Evolutionary conservation across 192 early-diverging fungal species (phyloP), one percentile per base, ranked within the genome.

Genomic region (Entomortierella beljakovae): DNA sequence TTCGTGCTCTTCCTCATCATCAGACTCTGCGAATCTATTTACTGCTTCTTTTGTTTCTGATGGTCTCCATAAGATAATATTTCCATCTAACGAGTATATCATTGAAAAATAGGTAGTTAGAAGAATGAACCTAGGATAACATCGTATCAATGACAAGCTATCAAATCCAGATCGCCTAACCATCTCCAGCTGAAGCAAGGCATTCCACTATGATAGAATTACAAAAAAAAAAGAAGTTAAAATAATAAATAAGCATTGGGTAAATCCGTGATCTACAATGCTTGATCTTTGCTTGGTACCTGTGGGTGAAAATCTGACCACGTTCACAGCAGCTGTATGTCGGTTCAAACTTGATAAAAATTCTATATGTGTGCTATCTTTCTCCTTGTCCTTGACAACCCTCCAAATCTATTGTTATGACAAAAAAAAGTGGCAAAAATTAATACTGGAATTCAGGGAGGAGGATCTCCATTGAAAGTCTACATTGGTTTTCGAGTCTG

Each of bases 131-230:
- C n/a, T n/a, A n/a, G n/a, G n/a, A n/a, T n/a, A n/a, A n/a, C n/a
- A n/a, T n/a, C n/a, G n/a, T n/a, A n/a, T n/a, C n/a, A n/a, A n/a
- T n/a, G n/a, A n/a, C n/a, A n/a, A n/a, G n/a, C n/a, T n/a, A n/a
- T n/a, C n/a, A n/a, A n/a, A n/a, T n/a, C n/a, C 11, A 37, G 26
- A 59, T 31, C 16, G 11, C 16, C 61, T 46, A 67, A 92, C 90
- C 93, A 81, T 98, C 97, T 31, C 97, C 96, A 18, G 93, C 94
- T 4, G 94, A 93, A 16, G 97, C 96, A 61, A 98, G 84, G 20
- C 87, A 85, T 22, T 86, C 85, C 25, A 82, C 86, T 86, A 70
- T 33, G 11, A 23, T 34, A n/a, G 25, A 37, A 25, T 46, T 22
- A 46, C 23, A 37, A 53, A 61, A n/a, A 33, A n/a, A 33, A 18